These are phyloP conservation scores for Aspergillus haitiensis DNA, from an alignment of 495 filamentous ascomycete genomes.

Conservation along the genomic window DNA sequence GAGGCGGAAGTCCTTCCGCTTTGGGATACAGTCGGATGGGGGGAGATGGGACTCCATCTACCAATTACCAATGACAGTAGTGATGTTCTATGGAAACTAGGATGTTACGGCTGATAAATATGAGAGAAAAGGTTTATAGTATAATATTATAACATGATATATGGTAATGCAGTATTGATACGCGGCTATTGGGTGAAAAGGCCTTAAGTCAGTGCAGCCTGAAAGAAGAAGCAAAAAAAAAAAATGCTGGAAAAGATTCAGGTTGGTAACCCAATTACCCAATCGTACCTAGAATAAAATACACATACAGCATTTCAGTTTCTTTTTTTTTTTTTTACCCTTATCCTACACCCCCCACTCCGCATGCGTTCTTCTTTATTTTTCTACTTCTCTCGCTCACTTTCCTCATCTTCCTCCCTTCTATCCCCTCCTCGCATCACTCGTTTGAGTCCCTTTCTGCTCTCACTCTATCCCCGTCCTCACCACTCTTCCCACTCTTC, in stretches of 20 bases:
- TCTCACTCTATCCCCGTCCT: conserved; percentile 15
- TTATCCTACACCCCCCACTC: conserved; percentile 21
- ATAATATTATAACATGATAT: conserved; percentile 3
- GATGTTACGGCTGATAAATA: background rate
- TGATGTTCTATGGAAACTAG: background rate
- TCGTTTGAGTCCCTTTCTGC: conserved; percentile 26
- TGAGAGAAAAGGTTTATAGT: background rate
- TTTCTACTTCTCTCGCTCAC: conserved; percentile 23
- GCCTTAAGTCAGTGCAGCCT: background rate
- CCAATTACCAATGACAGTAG: background rate
- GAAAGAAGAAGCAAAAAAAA: background rate
- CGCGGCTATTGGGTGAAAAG: conserved; percentile 10
- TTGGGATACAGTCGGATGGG: conserved; percentile 6
- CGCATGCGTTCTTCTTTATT: conserved; percentile 30
- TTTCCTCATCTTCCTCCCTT: conserved; percentile 22
- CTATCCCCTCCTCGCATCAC: conserved; percentile 15
- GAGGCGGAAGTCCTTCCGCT: conserved; percentile 17
- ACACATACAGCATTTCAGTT: conserved; percentile 15
- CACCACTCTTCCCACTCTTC: conserved; percentile 22
- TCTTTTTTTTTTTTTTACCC: conserved; percentile 16
- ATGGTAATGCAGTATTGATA: conserved; percentile 12
- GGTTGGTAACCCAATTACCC: conserved; percentile 10
- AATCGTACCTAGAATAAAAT: conserved; percentile 17
- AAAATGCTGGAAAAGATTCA: background rate
- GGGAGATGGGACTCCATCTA: background rate